A percentile compares a stretch with the other conserved stretches of the same genome.
phyloP scores from a whole-genome alignment of 192 early-diverging fungal species.

The Polychytrium aggregatum region DNA sequence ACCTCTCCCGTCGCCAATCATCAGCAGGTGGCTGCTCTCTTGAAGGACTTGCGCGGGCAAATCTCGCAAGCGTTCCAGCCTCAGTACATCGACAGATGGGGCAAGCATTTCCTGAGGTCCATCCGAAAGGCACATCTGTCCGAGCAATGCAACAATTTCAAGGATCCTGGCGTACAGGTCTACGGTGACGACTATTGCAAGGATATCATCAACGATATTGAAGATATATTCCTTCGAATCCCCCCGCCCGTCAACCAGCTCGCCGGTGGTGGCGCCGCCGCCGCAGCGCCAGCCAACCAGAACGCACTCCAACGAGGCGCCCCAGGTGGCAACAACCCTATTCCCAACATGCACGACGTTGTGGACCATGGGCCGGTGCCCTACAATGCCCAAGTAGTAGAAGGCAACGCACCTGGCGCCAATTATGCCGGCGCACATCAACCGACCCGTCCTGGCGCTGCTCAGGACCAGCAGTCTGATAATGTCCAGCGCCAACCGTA shows the following conservation, averaged over 20 bases:
- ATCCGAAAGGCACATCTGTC: constrained; percentile 16
- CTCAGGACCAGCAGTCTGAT: too few relatives aligned
- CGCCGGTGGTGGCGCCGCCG: not conserved
- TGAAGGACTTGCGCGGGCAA: constrained; percentile 16
- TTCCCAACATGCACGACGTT: too few relatives aligned
- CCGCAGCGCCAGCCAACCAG: not conserved
- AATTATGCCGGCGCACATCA: constrained; percentile 1
- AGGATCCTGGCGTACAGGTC: constrained; percentile 24
- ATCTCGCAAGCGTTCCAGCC: constrained; percentile 8
- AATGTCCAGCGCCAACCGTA: too few relatives aligned
- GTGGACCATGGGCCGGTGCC: too few relatives aligned
- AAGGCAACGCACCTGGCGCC: not conserved
- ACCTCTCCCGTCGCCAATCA: not conserved
- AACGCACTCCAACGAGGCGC: not conserved
- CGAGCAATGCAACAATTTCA: constrained; percentile 26
- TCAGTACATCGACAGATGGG: constrained; percentile 15
- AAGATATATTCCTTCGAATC: constrained; percentile 14
- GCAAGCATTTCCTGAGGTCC: constrained; percentile 19
- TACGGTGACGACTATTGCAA: constrained; percentile 11
- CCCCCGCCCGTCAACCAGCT: constrained; percentile 12
- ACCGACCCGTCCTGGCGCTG: too few relatives aligned
- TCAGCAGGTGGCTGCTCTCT: not conserved
- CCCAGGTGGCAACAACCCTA: too few relatives aligned
- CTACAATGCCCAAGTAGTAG: constrained; percentile 4
- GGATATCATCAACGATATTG: constrained; percentile 7